A percentile compares a stretch with the other conserved stretches of the same genome.
Conservation (phyloP, 257 asterid species). For the Eustoma russellianum region DNA sequence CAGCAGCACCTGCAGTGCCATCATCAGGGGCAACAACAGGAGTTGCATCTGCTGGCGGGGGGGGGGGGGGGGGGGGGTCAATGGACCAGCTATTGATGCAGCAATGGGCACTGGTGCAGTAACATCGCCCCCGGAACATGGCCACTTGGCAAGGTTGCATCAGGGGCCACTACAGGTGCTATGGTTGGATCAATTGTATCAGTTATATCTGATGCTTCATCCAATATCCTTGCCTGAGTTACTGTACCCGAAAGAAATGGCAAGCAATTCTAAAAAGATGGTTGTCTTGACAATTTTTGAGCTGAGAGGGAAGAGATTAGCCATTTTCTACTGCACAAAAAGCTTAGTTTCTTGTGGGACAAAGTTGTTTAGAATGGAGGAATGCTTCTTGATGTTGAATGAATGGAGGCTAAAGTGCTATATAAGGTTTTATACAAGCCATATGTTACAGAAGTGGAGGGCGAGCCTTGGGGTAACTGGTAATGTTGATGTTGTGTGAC, state of each 20-base stretch:
- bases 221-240: conserved; percentile 39
- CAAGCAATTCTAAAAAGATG: conserved; percentile 34
- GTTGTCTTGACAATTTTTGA: conserved; percentile 13
- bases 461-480: no score
- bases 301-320: conserved; percentile 15
- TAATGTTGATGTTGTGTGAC: no score
- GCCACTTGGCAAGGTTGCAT: conserved; percentile 24
- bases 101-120: conserved; percentile 2
- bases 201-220: conserved; percentile 20
- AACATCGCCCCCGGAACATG: conserved; percentile 26
- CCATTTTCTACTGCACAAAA: conserved; percentile 28
- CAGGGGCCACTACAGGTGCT: conserved; percentile 26
- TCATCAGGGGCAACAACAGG: conserved; percentile 19
- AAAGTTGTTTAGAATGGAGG: conserved; percentile 7
- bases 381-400: conserved; percentile 19
- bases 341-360: background rate
- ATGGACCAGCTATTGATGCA: conserved; percentile 10
- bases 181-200: conserved; percentile 18
- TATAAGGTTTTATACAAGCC: conserved; percentile 19
- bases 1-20: conserved; percentile 15
- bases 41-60: conserved; percentile 16
- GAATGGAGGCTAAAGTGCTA: conserved; percentile 12
- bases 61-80: conserved; percentile 7
- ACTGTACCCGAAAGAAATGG: conserved; percentile 22
- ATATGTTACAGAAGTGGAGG: conserved; percentile 28